phyloP scores from a whole-genome alignment of 371 early-diverging fungal genomes.

The Amoeboradix gromovi region DNA sequence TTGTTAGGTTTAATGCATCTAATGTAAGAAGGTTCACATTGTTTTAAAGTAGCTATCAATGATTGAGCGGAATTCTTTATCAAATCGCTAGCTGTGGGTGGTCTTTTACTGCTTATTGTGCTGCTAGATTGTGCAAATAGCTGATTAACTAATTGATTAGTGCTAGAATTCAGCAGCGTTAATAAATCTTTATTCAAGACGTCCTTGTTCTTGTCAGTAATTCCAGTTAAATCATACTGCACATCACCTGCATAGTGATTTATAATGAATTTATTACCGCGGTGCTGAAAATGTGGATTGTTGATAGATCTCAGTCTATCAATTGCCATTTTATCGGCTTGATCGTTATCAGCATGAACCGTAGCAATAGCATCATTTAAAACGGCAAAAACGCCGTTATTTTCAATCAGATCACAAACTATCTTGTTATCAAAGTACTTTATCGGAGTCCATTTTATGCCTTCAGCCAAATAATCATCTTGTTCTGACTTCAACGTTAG shows the following conservation, averaged over 20 bases:
- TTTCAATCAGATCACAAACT: conserved; percentile 87
- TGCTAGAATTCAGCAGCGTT: conserved; percentile 1
- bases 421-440: conserved; percentile 95
- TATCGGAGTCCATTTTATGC: conserved; percentile 97
- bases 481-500: conserved; percentile 77
- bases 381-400: conserved; percentile 61
- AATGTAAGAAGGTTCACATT: conserved; percentile 86
- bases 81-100: conserved; percentile 47
- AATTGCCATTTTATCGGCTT: conserved; percentile 25
- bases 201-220: conserved; percentile 97
- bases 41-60: conserved; percentile 69
- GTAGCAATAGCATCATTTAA: conserved; percentile 81
- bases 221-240: conserved; percentile 65
- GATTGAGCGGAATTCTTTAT: conserved; percentile 37
- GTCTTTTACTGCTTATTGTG: conserved; percentile 53
- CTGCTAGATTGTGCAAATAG: conserved; percentile 64
- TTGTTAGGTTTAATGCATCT: conserved; percentile 96
- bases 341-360: conserved; percentile 53
- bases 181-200: conserved; percentile 20
- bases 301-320: no score
- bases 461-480: conserved; percentile 59
- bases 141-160: conserved; percentile 12
- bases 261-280: conserved; percentile 44
- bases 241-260: conserved; percentile 89
- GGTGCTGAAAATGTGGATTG: conserved; percentile 47